Conservation (phyloP, 2,329 filamentous ascomycete species). For the Gaeumannomyces tritici region DNA sequence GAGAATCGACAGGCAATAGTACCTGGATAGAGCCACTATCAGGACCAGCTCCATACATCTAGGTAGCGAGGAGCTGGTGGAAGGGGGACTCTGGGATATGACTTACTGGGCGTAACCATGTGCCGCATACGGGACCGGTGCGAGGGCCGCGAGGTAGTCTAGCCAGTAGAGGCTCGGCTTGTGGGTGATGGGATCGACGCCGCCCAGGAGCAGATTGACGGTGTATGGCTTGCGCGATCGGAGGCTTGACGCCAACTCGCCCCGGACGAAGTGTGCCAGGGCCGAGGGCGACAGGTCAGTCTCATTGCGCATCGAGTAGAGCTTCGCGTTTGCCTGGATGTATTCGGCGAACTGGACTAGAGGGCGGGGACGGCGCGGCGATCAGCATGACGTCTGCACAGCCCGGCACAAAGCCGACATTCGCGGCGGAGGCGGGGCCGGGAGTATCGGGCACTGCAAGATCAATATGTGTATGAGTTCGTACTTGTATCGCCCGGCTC, state of each 20-base stretch:
- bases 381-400: constrained; percentile 1
- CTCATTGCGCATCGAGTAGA: constrained; percentile 98
- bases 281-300: constrained; percentile 83
- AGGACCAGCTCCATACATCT: not conserved
- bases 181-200: constrained; percentile 83
- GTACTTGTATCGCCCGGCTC: constrained; percentile 67
- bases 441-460: not conserved
- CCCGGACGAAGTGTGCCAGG: constrained; percentile 85
- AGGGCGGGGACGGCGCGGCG: not conserved
- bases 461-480: not conserved
- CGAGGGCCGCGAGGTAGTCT: constrained; percentile 87
- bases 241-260: constrained; percentile 83
- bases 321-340: constrained; percentile 95
- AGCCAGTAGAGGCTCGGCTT: constrained; percentile 94
- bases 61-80: not conserved
- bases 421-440: not conserved
- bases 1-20: constrained; percentile 95
- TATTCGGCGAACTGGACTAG: constrained; percentile 98
- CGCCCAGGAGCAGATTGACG: constrained; percentile 91
- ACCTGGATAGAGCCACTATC: constrained; percentile 39
- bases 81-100: constrained; percentile 8
- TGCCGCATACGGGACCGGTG: constrained; percentile 85
- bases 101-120: constrained; percentile 94
- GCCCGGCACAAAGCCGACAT: not conserved
- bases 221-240: constrained; percentile 91